Evolutionary conservation across 192 early-diverging fungal genomes (phyloP), one percentile per base, ranked within the genome.

Genomic region (Mortierella antarctica): DNA sequence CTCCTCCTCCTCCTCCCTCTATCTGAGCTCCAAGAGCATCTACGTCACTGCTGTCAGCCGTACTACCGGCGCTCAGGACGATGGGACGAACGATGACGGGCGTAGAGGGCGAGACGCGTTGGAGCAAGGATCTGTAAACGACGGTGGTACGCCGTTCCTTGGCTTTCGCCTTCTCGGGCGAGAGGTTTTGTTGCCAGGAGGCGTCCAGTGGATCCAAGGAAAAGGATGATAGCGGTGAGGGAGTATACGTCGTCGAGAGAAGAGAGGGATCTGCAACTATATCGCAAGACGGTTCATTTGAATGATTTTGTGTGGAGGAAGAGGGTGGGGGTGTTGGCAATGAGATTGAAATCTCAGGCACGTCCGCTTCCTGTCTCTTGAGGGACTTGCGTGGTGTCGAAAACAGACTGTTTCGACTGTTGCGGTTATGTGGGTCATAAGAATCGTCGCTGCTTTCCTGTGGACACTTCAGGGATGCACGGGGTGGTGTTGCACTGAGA

Each of bases 261-360:
- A 31, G 31, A 31, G 31, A 31, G 31, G 31, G 31, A 31, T 31
- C 31, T 31, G 31, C 31, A 31, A 31, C 31, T 31, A 31, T 31
- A 31, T 1, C 1, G 31, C 1, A 31, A 31, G 31, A 31, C 31
- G 31, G 3, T 31, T 31, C 31, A 31, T 31, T 1, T 3, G 31
- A 3, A 31, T 31, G 5, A 23, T 15, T 23, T 44, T 42, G 9
- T 39, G 4, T 14, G 21, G 39, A 31, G 47, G 47, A 40, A 0
- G 62, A 59, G 0, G 75, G 67, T 5, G 74, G 70, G 5, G 75
- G 75, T 13, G 75, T 78, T 7, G 68, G 62, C 0, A 53, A 31
- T 6, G 40, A 61, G 50, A 70, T 78, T 1, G 74, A 39, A 17
- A 78, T 78, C 4, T 78, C 75, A 14, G 75, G 75, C 39, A 78